Evolutionary conservation across 2,329 filamentous ascomycete genomes (phyloP).

Genomic region (Colletotrichum brevisporum): DNA sequence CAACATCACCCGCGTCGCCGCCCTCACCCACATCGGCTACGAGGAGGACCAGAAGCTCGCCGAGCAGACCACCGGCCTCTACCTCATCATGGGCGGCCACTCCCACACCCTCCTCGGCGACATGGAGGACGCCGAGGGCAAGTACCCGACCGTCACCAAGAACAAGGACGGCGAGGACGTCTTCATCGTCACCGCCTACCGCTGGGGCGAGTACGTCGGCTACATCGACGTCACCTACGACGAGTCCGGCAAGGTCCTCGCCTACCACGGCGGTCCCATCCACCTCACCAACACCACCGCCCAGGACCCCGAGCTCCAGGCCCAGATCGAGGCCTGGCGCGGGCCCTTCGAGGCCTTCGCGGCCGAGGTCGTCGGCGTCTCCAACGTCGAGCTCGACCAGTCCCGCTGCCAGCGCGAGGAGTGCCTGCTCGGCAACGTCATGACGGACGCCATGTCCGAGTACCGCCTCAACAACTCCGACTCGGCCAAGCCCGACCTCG

Average conservation of each 20-base stretch:
- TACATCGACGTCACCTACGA: conserved; percentile 78
- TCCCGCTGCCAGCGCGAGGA: conserved; percentile 69
- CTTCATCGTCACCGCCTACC: conserved; percentile 77
- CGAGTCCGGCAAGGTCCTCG: conserved; percentile 70
- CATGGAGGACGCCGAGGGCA: conserved; percentile 69
- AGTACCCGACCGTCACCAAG: conserved; percentile 74
- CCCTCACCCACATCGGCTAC: conserved; percentile 78
- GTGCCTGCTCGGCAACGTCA: conserved; percentile 70
- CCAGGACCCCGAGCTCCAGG: conserved; percentile 70
- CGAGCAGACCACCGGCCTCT: conserved; percentile 71
- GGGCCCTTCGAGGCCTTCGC: conserved; percentile 73
- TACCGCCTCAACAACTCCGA: conserved; percentile 67
- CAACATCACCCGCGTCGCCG: conserved; percentile 74
- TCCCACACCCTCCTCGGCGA: conserved; percentile 72
- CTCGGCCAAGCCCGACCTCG: conserved; percentile 64
- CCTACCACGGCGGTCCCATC: conserved; percentile 75
- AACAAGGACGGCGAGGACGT: conserved; percentile 76
- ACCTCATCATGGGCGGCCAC: conserved; percentile 77
- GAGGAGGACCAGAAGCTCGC: conserved; percentile 74
- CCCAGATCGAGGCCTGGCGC: conserved; percentile 71
- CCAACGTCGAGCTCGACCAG: conserved; percentile 71
- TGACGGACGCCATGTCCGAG: conserved; percentile 72
- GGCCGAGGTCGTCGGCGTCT: conserved; percentile 68
- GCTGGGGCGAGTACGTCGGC: conserved; percentile 78
- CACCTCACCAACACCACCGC: conserved; percentile 73